These are phyloP conservation scores for Paraphoma sp. DNA, from an alignment of 2,329 filamentous ascomycete genomes.

Conservation along the genomic window DNA sequence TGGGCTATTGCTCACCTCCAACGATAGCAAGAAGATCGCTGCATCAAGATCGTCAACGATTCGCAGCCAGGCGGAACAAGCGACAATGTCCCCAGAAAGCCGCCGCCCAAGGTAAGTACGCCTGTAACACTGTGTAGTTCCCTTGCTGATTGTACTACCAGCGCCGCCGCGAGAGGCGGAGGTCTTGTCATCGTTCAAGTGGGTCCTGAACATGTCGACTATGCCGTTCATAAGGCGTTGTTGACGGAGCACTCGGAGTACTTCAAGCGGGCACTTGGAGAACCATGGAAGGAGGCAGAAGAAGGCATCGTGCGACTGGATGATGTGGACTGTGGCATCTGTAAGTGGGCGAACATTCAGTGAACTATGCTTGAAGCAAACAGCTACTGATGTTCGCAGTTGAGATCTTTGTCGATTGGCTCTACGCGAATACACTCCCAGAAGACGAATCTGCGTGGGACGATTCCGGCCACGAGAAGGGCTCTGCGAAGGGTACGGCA, in stretches of 20 bases:
- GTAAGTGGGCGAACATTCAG: neutral
- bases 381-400: neutral
- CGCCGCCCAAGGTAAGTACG: neutral
- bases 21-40: no score
- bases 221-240: conserved; percentile 15
- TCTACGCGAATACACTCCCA: conserved; percentile 11
- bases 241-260: conserved; percentile 21
- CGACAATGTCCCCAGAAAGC: no score
- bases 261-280: conserved; percentile 20
- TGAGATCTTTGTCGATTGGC: conserved; percentile 22
- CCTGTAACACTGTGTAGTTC: no score
- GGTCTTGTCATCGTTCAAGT: conserved; percentile 6
- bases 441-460: neutral
- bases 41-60: no score
- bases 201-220: conserved; percentile 7
- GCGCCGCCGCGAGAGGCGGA: neutral
- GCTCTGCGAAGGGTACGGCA: neutral
- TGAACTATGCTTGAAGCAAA: neutral
- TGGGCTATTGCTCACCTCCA: no score
- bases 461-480: neutral
- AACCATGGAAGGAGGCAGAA: conserved; percentile 18
- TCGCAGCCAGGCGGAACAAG: no score
- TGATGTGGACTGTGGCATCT: conserved; percentile 13
- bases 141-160: neutral
- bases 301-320: conserved; percentile 11